phyloP scores from a whole-genome alignment of 805 yeast genomes.

The Pichia phayaonensis region DNA sequence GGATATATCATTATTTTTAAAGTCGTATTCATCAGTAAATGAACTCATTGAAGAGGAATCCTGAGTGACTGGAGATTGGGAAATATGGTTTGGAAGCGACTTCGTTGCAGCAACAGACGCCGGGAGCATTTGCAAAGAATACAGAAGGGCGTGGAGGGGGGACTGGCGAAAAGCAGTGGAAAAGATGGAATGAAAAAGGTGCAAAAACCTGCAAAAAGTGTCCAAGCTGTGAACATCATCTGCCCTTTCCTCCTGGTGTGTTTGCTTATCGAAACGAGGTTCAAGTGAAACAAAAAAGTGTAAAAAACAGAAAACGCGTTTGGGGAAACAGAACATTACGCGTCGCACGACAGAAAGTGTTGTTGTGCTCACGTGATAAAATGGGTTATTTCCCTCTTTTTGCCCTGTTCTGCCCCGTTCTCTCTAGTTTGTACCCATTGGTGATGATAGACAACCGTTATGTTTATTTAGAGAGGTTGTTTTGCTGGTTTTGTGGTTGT shows the following conservation, averaged over 20 bases:
- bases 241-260: too few relatives aligned
- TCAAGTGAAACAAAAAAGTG: neutral
- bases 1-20: constrained; percentile 25
- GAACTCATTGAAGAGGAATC: constrained; percentile 27
- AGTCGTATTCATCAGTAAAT: constrained; percentile 29
- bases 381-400: neutral
- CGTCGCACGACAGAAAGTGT: neutral
- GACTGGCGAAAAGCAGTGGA: neutral
- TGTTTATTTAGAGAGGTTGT: too few relatives aligned
- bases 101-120: neutral
- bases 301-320: neutral
- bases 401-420: neutral
- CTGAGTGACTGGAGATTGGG: constrained; percentile 2
- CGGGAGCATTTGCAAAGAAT: neutral
- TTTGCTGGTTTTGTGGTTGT: too few relatives aligned
- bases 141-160: neutral
- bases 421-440: too few relatives aligned
- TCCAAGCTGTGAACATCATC: neutral
- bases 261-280: neutral
- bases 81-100: neutral
- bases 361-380: neutral
- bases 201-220: neutral
- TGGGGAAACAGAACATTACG: neutral
- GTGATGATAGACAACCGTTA: too few relatives aligned
- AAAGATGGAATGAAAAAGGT: neutral